Evolutionary conservation across 257 asterid genomes (phyloP), one percentile per base, ranked within the genome.

Genomic region (Solanum sitiens): DNA sequence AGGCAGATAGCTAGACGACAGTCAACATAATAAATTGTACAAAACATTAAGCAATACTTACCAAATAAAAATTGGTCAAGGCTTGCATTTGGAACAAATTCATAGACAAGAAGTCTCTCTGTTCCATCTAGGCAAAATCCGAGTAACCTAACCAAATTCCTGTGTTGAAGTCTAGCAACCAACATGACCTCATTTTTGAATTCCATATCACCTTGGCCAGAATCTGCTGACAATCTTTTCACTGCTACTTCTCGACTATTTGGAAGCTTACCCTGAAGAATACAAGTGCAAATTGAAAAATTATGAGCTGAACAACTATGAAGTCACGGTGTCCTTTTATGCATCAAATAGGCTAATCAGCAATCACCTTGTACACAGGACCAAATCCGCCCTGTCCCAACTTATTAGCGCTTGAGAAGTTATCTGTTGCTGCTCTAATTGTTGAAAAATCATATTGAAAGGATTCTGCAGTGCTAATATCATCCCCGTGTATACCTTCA

Each of bases 41-140:
- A 25, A 65, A 67, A 67, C 73, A 67, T 7, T 15, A 10, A 68
- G 30, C 37, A 70, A 88, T 23, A 27, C 84, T 1, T 5, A 90
- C 92, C 91, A 80, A 90, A 88, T 11, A 90, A 87, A 59, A 88
- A 59, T 11, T 40, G 50, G 23, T 87, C 89, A 11, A 90, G 91
- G 45, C 91, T 90, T 61, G 59, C 87, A 61, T 87, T 90, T 0
- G 90, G 88, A 37, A 88, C 68, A 47, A 47, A 90, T 32, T 90
- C 91, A 87, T 87, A 90, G 5, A 90, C 14, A 0, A 88, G 90
- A 15, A 90, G 35, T 44, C 71, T 90, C 59, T 90, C 91, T 87
- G 56, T 85, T 82, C 76, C 70, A 37, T 90, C 80, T 0, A 87
- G 23, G 33, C 91, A 90, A 87, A 42, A 90, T 35, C 92, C 91